phyloP scores from a whole-genome alignment of 106 monocot species.

The Dendrobium chrysotoxum region DNA sequence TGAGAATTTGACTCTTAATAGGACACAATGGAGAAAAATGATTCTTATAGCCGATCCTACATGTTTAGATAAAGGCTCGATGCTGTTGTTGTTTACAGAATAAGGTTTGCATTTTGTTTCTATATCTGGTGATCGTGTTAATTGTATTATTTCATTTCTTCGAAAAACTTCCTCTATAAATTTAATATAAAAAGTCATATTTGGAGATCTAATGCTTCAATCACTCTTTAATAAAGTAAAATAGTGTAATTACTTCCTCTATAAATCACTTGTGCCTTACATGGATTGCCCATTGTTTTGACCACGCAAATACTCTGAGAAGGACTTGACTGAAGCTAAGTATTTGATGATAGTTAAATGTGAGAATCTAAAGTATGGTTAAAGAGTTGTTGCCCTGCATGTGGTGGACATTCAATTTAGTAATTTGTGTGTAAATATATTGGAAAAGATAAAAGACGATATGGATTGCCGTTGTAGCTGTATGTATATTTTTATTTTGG shows the following conservation, averaged over 20 bases:
- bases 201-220: no score
- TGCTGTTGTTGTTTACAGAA: no score
- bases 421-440: not conserved
- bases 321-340: not conserved
- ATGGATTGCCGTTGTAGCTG: not conserved
- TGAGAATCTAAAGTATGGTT: not conserved
- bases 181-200: no score
- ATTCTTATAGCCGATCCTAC: no score
- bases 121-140: not conserved
- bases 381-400: not conserved
- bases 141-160: no score
- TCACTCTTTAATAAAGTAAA: not conserved
- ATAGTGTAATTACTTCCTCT: not conserved
- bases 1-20: no score
- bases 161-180: no score
- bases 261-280: not conserved
- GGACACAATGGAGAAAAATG: no score
- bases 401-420: not conserved
- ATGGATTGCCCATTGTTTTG: not conserved
- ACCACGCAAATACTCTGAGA: not conserved
- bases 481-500: not conserved
- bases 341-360: not conserved
- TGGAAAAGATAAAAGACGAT: no score
- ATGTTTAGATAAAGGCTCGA: no score
- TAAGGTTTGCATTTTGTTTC: not conserved